These are phyloP conservation scores for Zasmidium angulare DNA, from an alignment of 2,329 filamentous ascomycete genomes.

Conservation along the genomic window DNA sequence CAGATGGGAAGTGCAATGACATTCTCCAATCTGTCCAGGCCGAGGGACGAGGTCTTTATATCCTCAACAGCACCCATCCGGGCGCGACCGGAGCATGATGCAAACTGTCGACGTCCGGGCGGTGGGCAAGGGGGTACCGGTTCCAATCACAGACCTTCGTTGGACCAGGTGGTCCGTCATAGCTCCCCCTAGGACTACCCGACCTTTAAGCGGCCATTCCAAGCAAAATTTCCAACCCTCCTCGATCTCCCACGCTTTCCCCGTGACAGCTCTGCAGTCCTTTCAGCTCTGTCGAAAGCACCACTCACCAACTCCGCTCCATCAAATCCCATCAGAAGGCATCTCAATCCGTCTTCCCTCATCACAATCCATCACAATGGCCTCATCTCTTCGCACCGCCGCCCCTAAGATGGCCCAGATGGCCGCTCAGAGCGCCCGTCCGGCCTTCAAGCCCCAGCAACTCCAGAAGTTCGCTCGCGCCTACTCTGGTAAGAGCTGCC, in stretches of 20 bases:
- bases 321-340: slow-evolving; percentile 25
- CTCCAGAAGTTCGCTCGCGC: slow-evolving; percentile 67
- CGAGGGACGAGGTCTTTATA: slow-evolving; percentile 21
- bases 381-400: slow-evolving; percentile 69
- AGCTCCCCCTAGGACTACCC: slow-evolving; percentile 21
- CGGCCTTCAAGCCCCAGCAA: slow-evolving; percentile 51
- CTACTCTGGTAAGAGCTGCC: slow-evolving; percentile 63
- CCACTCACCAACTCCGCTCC: slow-evolving; percentile 27
- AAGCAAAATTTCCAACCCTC: slow-evolving; percentile 26
- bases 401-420: slow-evolving; percentile 72
- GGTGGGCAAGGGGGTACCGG: slow-evolving; percentile 14
- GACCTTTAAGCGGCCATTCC: slow-evolving; percentile 26
- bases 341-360: slow-evolving; percentile 19
- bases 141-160: slow-evolving; percentile 22
- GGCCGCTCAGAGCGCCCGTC: slow-evolving; percentile 68
- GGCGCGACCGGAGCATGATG: slow-evolving; percentile 18
- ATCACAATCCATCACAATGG: slow-evolving; percentile 68
- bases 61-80: slow-evolving; percentile 9
- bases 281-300: slow-evolving; percentile 22
- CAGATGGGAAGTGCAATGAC: neutral
- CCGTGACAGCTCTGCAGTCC: slow-evolving; percentile 29
- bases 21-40: neutral
- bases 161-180: slow-evolving; percentile 21
- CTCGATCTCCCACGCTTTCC: slow-evolving; percentile 28
- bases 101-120: slow-evolving; percentile 15